Evolutionary conservation across 2,329 filamentous ascomycete genomes (phyloP), one percentile per base, ranked within the genome.

Genomic region (Neofusicoccum ribis): DNA sequence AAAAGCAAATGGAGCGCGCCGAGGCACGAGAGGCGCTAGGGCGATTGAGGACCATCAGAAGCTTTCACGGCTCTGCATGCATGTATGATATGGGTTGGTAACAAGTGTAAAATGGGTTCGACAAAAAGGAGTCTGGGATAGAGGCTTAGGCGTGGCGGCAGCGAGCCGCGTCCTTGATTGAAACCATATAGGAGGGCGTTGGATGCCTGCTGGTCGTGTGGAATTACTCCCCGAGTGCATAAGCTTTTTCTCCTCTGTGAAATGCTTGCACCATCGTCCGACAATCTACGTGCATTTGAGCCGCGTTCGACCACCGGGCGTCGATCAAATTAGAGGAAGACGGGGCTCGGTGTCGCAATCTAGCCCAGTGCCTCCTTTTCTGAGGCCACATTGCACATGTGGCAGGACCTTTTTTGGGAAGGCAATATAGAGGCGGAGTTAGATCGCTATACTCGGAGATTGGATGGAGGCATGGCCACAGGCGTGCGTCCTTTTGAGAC

Each of bases 391-490:
- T 60, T 49, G 27, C 31, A 34, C 14, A 15, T 15, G 14, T 34
- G 15, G 39, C 31, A 23, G 14, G 41, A 20, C 43, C 56, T 31
- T 47, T 47, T 59, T 27, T 6, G 43, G 17, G 56, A 12, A 34
- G 12, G 31, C 56, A 60, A 60, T 60, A 60, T 31, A 36, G 8
- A 23, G 56, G 31, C 56, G 56, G 56, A 36, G 56, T 60, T 60
- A 47, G 41, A 60, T 60, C 56, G 56, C 56, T 60, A 39, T 36
- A 43, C 43, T 60, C 56, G 56, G 56, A 60, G 43, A 60, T 60
- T 60, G 56, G 56, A 60, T 23, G n/a, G 27, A 60, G 27, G 56
- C 41, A 60, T 17, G 56, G 41, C 17, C 27, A 41, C 27, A 20
- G 27, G 54, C 37, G 8, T 46, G 54, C 54, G 14, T 59, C 23